phyloP scores from a whole-genome alignment of 176 grass and related monocot genomes.

The Musa beccarii region DNA sequence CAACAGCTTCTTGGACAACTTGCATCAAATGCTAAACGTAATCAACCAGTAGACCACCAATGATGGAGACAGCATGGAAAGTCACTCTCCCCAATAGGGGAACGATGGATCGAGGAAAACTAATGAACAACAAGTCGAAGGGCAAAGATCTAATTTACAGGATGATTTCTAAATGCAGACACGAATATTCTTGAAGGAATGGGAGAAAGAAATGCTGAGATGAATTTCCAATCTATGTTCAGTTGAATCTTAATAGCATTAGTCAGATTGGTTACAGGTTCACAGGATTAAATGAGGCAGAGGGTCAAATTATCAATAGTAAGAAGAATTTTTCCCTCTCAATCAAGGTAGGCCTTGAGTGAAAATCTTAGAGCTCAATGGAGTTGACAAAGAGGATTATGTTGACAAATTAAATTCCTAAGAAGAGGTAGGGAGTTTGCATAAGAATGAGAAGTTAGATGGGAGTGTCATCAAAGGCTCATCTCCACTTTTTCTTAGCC shows the following conservation, averaged over 20 bases:
- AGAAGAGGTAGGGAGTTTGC: constrained; percentile 15
- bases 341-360: background rate
- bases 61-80: no score
- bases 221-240: background rate
- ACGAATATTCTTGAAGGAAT: background rate
- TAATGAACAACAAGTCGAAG: no score
- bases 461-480: constrained; percentile 60
- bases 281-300: background rate
- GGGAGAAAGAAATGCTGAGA: background rate
- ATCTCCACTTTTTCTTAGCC: constrained; percentile 45
- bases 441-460: constrained; percentile 60
- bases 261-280: background rate
- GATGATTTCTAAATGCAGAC: no score
- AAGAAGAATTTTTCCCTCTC: background rate
- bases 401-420: background rate
- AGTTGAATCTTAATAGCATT: background rate
- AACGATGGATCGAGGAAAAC: no score
- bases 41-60: no score
- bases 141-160: no score
- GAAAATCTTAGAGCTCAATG: background rate
- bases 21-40: no score
- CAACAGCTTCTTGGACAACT: no score
- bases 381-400: background rate
- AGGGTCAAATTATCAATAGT: background rate
- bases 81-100: no score